A percentile compares a stretch with the other conserved stretches of the same genome.
phyloP scores from a whole-genome alignment of 257 asterid species.

The Nicotiana undulata region DNA sequence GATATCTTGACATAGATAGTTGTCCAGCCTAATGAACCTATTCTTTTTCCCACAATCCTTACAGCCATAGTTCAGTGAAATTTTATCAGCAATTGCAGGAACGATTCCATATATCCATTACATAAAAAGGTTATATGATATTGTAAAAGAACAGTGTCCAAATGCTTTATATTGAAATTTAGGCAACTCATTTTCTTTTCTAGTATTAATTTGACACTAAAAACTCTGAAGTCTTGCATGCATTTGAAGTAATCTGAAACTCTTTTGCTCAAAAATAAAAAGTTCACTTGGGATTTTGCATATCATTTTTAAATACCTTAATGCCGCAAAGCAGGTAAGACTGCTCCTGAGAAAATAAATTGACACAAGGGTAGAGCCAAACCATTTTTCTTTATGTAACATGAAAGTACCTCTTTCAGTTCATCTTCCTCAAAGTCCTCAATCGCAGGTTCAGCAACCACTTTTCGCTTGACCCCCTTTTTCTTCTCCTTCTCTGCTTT shows the following conservation, averaged over 20 bases:
- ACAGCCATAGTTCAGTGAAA: not conserved
- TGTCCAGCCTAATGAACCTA: not conserved
- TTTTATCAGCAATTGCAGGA: not conserved
- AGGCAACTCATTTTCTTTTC: not conserved
- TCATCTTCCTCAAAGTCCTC: conserved; percentile 79
- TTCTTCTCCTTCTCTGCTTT: conserved; percentile 74
- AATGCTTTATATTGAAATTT: not conserved
- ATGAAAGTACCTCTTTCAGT: conserved; percentile 62
- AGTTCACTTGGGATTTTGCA: not conserved
- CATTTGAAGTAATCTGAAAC: not conserved
- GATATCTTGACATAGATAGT: not conserved
- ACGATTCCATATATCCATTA: not conserved
- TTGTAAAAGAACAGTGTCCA: not conserved
- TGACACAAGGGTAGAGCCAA: not conserved
- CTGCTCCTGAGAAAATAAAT: not conserved
- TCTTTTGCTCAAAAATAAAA: not conserved
- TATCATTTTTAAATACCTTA: not conserved
- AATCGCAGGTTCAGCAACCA: conserved; percentile 46
- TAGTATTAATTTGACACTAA: not conserved
- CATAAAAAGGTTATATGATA: not conserved
- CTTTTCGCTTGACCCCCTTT: conserved; percentile 58
- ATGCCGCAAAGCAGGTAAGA: not conserved
- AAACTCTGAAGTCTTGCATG: not conserved
- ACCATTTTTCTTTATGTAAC: not conserved
- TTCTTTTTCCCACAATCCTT: not conserved